These are phyloP conservation scores for Pseudogymnoascus sp. DNA, from an alignment of 2,329 filamentous ascomycete species.

Conservation along the genomic window DNA sequence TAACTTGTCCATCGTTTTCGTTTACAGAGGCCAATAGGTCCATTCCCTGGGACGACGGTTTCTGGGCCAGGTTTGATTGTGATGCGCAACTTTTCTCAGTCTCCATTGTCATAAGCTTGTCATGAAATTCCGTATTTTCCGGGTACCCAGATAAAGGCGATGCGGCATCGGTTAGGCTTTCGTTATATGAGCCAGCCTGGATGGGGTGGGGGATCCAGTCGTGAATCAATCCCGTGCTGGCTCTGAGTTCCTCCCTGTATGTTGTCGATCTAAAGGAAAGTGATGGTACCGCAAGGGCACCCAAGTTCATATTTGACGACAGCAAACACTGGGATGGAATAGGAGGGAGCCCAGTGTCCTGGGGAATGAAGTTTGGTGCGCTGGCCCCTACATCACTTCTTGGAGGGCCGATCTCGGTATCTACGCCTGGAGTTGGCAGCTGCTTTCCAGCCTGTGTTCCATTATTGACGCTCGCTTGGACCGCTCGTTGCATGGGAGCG, in stretches of 20 bases:
- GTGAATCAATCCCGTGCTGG: background rate
- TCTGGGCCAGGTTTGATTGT: background rate
- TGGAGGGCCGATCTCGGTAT: background rate
- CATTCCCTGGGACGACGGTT: background rate
- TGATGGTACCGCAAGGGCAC: conserved; percentile 22
- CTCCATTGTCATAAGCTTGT: background rate
- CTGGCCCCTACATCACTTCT: conserved; percentile 15
- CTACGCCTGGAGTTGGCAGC: background rate
- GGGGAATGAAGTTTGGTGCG: conserved; percentile 21
- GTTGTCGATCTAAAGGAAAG: conserved; percentile 14
- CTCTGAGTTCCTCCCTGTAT: background rate
- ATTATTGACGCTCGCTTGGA: background rate
- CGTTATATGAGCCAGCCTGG: conserved; percentile 16
- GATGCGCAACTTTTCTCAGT: background rate
- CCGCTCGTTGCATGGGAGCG: background rate
- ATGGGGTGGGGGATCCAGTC: conserved; percentile 9
- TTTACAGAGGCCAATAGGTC: background rate
- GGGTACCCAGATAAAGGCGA: background rate
- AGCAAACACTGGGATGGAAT: conserved; percentile 31
- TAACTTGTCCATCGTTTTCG: background rate
- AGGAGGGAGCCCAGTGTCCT: conserved; percentile 25
- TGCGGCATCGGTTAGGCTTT: conserved; percentile 12
- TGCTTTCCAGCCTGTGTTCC: background rate
- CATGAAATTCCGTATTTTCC: conserved; percentile 1
- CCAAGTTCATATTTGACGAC: conserved; percentile 27